phyloP scores from a whole-genome alignment of 2,329 filamentous ascomycete genomes.

The Cytospora chrysosperma region DNA sequence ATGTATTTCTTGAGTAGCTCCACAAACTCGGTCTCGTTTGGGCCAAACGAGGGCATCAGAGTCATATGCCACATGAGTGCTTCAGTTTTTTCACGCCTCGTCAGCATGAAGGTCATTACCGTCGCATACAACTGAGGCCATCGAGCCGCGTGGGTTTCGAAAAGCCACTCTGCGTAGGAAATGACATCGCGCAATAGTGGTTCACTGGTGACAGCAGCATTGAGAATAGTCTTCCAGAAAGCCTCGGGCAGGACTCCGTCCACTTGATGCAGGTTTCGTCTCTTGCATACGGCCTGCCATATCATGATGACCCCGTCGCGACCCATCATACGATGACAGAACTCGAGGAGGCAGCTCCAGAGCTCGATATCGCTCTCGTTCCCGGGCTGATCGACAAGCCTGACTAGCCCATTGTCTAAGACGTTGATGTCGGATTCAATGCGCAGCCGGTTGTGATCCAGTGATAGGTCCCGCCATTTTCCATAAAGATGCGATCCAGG shows the following conservation, averaged over 20 bases:
- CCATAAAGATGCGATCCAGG: conserved; percentile 27
- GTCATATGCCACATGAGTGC: conserved; percentile 49
- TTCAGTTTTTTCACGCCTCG: conserved; percentile 37
- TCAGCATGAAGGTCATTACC: conserved; percentile 45
- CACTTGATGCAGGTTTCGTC: conserved; percentile 28
- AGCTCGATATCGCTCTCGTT: conserved; percentile 32
- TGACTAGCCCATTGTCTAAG: neutral
- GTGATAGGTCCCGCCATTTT: conserved; percentile 30
- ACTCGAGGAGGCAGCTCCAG: conserved; percentile 35
- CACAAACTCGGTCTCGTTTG: conserved; percentile 42
- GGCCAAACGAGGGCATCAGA: conserved; percentile 44
- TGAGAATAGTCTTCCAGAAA: conserved; percentile 36
- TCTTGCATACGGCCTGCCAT: conserved; percentile 30
- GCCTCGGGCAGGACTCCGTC: conserved; percentile 27
- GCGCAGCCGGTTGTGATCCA: conserved; percentile 29
- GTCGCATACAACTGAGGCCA: conserved; percentile 54
- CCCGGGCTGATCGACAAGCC: conserved; percentile 30
- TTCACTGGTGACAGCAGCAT: conserved; percentile 34
- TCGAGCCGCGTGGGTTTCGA: conserved; percentile 35
- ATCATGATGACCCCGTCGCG: conserved; percentile 29
- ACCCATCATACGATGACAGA: conserved; percentile 30
- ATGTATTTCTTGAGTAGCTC: conserved; percentile 43
- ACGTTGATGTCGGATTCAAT: conserved; percentile 29
- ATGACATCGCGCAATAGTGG: conserved; percentile 37
- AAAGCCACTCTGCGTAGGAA: conserved; percentile 45